Evolutionary conservation across 169 alveolate genomes (phyloP).

Genomic region (Amoebophrya sp.): DNA sequence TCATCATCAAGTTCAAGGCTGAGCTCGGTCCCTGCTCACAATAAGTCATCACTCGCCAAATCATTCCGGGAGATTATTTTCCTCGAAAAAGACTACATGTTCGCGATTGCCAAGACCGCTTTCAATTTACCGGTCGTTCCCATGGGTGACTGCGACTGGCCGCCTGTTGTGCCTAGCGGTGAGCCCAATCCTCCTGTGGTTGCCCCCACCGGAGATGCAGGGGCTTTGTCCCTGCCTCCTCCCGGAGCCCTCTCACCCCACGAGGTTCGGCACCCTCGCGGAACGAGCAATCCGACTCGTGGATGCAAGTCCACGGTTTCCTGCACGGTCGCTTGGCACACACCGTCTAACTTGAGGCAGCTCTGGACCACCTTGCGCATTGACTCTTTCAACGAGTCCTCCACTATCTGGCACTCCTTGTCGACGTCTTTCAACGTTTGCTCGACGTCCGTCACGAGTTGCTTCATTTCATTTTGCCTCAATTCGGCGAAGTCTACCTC

Average conservation of each 20-base stretch:
- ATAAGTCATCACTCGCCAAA: no score
- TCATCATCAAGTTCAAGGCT: no score
- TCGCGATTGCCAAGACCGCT: no score
- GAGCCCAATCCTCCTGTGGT: no score
- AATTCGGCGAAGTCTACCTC: neutral
- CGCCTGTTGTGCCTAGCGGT: no score
- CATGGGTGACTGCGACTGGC: no score
- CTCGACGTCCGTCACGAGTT: neutral
- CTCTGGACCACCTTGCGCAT: neutral
- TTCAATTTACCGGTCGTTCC: no score
- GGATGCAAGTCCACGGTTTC: neutral
- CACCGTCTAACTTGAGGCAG: neutral
- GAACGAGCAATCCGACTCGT: conserved; percentile 4
- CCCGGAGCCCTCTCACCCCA: neutral
- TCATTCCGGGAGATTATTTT: no score
- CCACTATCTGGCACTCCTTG: neutral
- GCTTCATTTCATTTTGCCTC: neutral
- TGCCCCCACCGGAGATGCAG: no score
- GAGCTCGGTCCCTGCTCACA: no score
- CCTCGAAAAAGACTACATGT: no score
- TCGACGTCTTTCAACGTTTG: neutral
- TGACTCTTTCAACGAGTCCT: neutral
- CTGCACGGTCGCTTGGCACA: neutral
- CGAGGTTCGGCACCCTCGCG: neutral
- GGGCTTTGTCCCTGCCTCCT: no score